Base-by-base conservation (phyloP, 1,139 yeast genomes). In the Wickerhamomyces sp. region DNA sequence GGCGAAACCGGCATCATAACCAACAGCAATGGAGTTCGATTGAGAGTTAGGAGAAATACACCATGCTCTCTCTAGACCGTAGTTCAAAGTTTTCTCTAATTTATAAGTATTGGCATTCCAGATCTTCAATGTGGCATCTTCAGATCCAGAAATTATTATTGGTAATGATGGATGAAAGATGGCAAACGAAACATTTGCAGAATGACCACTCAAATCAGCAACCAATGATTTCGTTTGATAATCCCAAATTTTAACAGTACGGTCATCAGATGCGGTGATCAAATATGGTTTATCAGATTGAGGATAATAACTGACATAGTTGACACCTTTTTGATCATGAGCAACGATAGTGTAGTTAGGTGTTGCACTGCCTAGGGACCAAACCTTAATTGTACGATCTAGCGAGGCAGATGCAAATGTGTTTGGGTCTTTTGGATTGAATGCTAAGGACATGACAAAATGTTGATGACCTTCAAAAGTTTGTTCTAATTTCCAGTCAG, bases 391-490 rank as follows among this genome's bases (percentile, higher is more conserved):
- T 16, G 97, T 89, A 57, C 95, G 82, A 64, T 92, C 99, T 56
- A 94, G 74, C 68, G 96, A 89, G 10, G 96, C 96, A 24, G 96
- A 85, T 4, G 97, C 98, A 74, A 92, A 94, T 31, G 97, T 90
- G 67, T 86, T 89, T 51, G 96, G 92, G 65, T 94, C 98, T 66
- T 90, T 92, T 43, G 98, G 97, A 65, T 92, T 94, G 70, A 92
- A 88, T 38, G 92, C 89, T 40, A 92, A 80, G 45, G 89, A 78
- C 97, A 92, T 90, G 42, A 92, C 92, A 64, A 85, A 92, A 65
- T 92, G 97, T 60, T 81, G 88, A 63, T 92, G 99, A 43, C 98
- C 97, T 64, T 88, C 96, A 61, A 86, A 94, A 28, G 83, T 78
- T 63, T 87, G 97, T 60, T 88, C 92, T 55, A 84, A 68, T 54